Percentiles rank a stretch among this genome's conserved stretches.
Evolutionary conservation across 1,284 basidiomycete species (phyloP).

Genomic region (Rhodotorula sp.): DNA sequence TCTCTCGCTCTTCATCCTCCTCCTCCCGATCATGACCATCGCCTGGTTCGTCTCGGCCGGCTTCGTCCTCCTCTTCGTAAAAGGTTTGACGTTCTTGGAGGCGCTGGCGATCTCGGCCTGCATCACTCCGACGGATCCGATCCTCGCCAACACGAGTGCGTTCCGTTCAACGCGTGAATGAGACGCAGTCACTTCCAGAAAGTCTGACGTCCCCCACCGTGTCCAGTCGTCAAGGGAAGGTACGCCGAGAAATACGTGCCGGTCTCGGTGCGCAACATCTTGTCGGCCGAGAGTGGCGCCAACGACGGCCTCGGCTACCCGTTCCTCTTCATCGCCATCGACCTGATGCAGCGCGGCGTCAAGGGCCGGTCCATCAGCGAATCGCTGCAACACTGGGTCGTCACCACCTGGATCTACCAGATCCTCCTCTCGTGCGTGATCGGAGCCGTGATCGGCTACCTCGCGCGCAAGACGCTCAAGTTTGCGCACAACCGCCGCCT

Average conservation of each 20-base stretch:
- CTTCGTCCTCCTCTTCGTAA: constrained; percentile 49
- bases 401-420: constrained; percentile 51
- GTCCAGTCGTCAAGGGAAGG: constrained; percentile 48
- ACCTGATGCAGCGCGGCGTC: constrained; percentile 33
- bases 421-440: constrained; percentile 48
- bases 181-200: background rate
- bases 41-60: constrained; percentile 50
- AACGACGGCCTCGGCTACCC: constrained; percentile 52
- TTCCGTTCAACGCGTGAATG: background rate
- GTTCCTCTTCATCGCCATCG: constrained; percentile 47
- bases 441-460: constrained; percentile 49
- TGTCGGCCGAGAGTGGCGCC: constrained; percentile 50
- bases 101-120: constrained; percentile 49
- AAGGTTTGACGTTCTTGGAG: constrained; percentile 49
- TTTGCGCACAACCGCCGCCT: constrained; percentile 47
- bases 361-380: constrained; percentile 43
- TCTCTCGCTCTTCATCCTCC: constrained; percentile 47
- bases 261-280: constrained; percentile 48
- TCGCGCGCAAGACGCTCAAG: constrained; percentile 50
- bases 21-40: constrained; percentile 50
- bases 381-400: constrained; percentile 50
- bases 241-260: constrained; percentile 52
- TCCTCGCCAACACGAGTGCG: constrained; percentile 44
- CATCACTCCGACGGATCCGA: constrained; percentile 52
- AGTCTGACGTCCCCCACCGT: background rate